Conservation (phyloP, 1,284 basidiomycete species). For the Naganishia liquefaciens region DNA sequence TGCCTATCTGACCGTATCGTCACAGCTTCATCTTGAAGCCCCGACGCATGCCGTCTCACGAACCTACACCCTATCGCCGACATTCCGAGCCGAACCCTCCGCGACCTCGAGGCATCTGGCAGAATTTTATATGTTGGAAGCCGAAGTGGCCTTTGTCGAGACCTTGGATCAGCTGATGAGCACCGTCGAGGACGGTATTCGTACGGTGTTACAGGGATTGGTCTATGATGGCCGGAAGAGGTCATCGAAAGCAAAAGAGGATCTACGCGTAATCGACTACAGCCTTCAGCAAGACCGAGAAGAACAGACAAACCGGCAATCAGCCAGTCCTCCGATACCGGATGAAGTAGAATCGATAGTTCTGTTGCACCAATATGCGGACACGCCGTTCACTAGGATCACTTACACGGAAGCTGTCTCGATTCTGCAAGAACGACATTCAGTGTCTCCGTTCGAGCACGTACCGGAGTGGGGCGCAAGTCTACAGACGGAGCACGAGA, state of each 20-base stretch:
- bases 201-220: conserved; percentile 36
- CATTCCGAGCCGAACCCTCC: conserved; percentile 88
- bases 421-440: conserved; percentile 59
- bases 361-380: conserved; percentile 31
- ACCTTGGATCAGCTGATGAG: conserved; percentile 63
- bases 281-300: conserved; percentile 24
- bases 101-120: conserved; percentile 88
- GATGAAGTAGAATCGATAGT: conserved; percentile 8
- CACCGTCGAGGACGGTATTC: conserved; percentile 66
- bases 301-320: conserved; percentile 1
- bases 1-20: conserved; percentile 89
- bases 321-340: not conserved
- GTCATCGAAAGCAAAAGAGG: conserved; percentile 37
- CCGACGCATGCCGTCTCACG: conserved; percentile 74
- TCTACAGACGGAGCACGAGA: conserved; percentile 88
- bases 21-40: conserved; percentile 93
- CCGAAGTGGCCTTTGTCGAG: conserved; percentile 72
- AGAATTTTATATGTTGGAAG: conserved; percentile 99
- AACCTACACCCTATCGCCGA: conserved; percentile 86
- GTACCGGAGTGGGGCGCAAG: conserved; percentile 68
- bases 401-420: conserved; percentile 76
- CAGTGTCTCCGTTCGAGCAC: conserved; percentile 58
- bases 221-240: conserved; percentile 34
- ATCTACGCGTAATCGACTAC: conserved; percentile 38
- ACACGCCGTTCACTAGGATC: conserved; percentile 60